Evolutionary conservation across 768 basidiomycete species (phyloP).

Genomic region (Agaricus blazei): DNA sequence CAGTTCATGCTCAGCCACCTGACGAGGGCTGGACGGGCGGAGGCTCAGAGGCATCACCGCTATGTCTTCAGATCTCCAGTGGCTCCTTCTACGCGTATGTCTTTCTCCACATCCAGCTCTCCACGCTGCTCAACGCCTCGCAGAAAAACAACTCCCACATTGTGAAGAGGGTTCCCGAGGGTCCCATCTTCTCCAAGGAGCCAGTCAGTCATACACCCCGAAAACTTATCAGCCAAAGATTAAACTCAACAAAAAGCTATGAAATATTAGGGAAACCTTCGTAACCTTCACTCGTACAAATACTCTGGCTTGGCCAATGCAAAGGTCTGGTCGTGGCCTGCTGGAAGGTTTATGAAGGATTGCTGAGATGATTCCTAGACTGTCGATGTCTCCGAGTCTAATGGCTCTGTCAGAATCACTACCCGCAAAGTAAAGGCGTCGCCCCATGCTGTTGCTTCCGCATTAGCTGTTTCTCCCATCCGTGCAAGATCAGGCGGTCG

Average conservation of each 20-base stretch:
- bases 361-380: conserved; percentile 36
- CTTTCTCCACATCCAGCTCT: not conserved
- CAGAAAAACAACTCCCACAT: conserved; percentile 84
- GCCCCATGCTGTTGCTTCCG: conserved; percentile 42
- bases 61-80: conserved; percentile 90
- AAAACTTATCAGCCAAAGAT: not conserved
- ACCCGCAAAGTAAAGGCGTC: conserved; percentile 63
- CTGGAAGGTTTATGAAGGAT: conserved; percentile 2
- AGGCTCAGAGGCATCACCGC: conserved; percentile 20
- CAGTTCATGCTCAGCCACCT: conserved; percentile 9
- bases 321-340: conserved; percentile 44
- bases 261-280: conserved; percentile 69
- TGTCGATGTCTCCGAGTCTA: conserved; percentile 55
- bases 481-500: conserved; percentile 68
- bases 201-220: conserved; percentile 43
- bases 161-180: conserved; percentile 70
- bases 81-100: conserved; percentile 87
- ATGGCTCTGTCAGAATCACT: conserved; percentile 52
- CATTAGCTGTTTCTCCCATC: conserved; percentile 45
- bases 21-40: not conserved
- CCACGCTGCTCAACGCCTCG: conserved; percentile 2
- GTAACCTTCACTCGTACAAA: conserved; percentile 87
- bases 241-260: conserved; percentile 5
- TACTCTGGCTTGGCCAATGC: conserved; percentile 85
- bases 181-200: conserved; percentile 82